Evolutionary conservation across 257 asterid species (phyloP).

Genomic region (Gardenia jasminoides): DNA sequence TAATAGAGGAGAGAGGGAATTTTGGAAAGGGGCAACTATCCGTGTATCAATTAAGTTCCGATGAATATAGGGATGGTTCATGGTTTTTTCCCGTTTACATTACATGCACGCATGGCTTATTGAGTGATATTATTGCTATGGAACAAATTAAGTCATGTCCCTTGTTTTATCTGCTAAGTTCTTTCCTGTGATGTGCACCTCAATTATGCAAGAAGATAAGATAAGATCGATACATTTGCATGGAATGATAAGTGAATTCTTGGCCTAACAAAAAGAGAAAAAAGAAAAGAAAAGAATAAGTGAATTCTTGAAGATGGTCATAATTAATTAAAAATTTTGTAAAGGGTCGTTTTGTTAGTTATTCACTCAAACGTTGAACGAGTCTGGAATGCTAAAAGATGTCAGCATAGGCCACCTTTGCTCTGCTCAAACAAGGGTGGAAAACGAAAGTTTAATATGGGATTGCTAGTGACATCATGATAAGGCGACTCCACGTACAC

Average conservation of each 20-base stretch:
- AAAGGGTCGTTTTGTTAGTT: conserved; percentile 31
- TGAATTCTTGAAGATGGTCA: not conserved
- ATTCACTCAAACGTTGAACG: not conserved
- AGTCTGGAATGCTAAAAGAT: not conserved
- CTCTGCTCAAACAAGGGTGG: not conserved
- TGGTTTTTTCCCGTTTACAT: not conserved
- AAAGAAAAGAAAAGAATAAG: too few relatives aligned
- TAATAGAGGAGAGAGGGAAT: conserved; percentile 16
- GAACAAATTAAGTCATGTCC: not conserved
- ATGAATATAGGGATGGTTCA: not conserved
- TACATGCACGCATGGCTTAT: conserved; percentile 17
- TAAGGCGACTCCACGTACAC: conserved; percentile 13
- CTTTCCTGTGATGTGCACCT: not conserved
- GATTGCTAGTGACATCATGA: not conserved
- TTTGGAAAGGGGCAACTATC: not conserved
- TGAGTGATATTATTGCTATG: conserved; percentile 1
- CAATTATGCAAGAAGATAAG: conserved; percentile 14
- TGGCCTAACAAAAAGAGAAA: too few relatives aligned
- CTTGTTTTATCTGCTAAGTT: conserved; percentile 18
- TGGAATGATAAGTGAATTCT: not conserved
- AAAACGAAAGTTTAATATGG: not conserved
- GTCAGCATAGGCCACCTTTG: not conserved
- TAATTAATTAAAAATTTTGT: not conserved
- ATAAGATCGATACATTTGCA: not conserved
- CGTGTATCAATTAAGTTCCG: not conserved